These are phyloP conservation scores for Tulasnella sp. DNA, from an alignment of 768 basidiomycete species.

Conservation along the genomic window DNA sequence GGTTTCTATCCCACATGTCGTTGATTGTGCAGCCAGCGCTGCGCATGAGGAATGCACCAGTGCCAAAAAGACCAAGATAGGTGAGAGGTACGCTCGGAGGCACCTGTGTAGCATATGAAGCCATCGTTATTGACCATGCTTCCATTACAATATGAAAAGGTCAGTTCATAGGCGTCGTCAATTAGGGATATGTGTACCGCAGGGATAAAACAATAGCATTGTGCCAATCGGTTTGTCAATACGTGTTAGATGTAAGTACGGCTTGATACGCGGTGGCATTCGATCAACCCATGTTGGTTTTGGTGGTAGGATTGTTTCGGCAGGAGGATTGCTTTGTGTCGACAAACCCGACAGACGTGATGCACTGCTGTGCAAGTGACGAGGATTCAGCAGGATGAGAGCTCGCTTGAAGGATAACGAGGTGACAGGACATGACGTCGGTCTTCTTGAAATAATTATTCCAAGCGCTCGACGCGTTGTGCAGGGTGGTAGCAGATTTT, in stretches of 20 bases:
- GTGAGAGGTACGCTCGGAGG: slow-evolving; percentile 57
- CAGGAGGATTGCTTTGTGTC: too few species aligned
- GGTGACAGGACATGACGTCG: too few species aligned
- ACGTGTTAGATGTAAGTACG: slow-evolving; percentile 77
- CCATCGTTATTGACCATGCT: slow-evolving; percentile 99
- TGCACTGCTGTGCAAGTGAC: too few species aligned
- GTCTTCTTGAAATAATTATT: too few species aligned
- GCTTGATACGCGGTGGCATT: slow-evolving; percentile 45
- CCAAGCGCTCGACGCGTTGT: too few species aligned
- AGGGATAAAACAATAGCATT: slow-evolving; percentile 82
- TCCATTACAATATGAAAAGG: not conserved
- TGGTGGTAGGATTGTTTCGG: too few species aligned
- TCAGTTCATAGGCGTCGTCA: not conserved
- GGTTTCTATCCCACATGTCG: slow-evolving; percentile 92
- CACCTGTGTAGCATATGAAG: slow-evolving; percentile 61
- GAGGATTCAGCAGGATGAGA: too few species aligned
- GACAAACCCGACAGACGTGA: too few species aligned
- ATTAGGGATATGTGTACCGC: slow-evolving; percentile 45
- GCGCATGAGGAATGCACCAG: slow-evolving; percentile 89
- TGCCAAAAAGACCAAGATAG: slow-evolving; percentile 72
- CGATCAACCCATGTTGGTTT: slow-evolving; percentile 50
- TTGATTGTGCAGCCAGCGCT: slow-evolving; percentile 98
- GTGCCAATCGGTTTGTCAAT: slow-evolving; percentile 97
- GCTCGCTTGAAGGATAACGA: too few species aligned
- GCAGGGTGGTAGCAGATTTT: too few species aligned